phyloP scores from a whole-genome alignment of 1,139 yeast species.

The Pichia sp. region DNA sequence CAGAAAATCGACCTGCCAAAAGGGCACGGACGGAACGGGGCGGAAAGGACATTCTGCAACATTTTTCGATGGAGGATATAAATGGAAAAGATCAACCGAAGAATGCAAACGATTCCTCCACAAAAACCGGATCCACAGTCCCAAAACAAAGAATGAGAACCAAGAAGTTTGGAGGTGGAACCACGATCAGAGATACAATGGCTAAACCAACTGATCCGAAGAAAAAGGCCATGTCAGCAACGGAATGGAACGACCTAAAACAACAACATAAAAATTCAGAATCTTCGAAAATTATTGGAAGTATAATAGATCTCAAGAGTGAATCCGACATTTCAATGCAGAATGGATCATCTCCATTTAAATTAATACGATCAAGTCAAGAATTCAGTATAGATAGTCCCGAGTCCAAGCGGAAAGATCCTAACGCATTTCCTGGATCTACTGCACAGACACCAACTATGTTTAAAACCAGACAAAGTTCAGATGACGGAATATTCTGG shows the following conservation, averaged over 20 bases:
- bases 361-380: conserved; percentile 16
- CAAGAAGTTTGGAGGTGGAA: background rate
- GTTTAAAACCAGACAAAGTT: conserved; percentile 21
- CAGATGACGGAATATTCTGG: conserved; percentile 36
- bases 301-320: conserved; percentile 4
- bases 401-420: background rate
- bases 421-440: background rate
- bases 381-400: conserved; percentile 15
- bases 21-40: background rate
- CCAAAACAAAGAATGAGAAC: background rate
- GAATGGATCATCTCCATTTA: conserved; percentile 14
- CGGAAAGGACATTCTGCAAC: background rate
- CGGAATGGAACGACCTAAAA: conserved; percentile 6
- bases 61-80: too few relatives aligned
- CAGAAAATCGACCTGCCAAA: conserved; percentile 6
- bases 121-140: background rate
- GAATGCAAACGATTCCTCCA: background rate
- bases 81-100: too few relatives aligned
- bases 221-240: conserved; percentile 12
- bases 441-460: conserved; percentile 2
- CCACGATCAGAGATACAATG: conserved; percentile 7
- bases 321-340: conserved; percentile 15
- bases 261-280: conserved; percentile 3
- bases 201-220: background rate
- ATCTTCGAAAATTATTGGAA: conserved; percentile 1